phyloP scores from a whole-genome alignment of 352 stramenopile genomes.

The Phytophthora colocasiae region DNA sequence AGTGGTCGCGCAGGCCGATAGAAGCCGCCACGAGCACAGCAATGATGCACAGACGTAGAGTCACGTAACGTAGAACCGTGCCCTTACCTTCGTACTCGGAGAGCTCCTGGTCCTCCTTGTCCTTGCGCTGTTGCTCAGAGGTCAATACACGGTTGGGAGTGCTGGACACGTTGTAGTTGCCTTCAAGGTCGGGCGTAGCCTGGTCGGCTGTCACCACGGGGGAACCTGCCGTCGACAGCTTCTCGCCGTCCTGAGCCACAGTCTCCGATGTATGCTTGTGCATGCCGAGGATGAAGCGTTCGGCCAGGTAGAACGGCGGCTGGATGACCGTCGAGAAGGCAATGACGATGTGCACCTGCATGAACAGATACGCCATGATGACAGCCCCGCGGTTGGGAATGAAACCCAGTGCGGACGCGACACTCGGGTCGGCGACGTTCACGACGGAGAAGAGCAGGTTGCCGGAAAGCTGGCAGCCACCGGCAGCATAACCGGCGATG shows the following conservation, averaged over 20 bases:
- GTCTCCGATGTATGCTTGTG: slow-evolving; percentile 26
- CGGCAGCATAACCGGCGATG: slow-evolving; percentile 43
- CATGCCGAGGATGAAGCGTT: slow-evolving; percentile 53
- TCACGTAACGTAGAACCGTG: slow-evolving; percentile 34
- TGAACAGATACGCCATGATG: slow-evolving; percentile 47
- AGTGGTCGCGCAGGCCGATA: slow-evolving; percentile 36
- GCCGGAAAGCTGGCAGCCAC: slow-evolving; percentile 51
- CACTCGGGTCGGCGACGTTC: slow-evolving; percentile 33
- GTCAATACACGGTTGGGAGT: slow-evolving; percentile 7
- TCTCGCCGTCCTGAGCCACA: slow-evolving; percentile 18
- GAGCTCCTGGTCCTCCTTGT: slow-evolving; percentile 31
- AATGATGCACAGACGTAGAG: slow-evolving; percentile 38
- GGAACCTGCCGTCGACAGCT: slow-evolving; percentile 25
- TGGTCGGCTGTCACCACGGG: slow-evolving; percentile 6
- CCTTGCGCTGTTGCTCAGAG: slow-evolving; percentile 16
- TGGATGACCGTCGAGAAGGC: slow-evolving; percentile 52
- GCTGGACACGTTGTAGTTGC: slow-evolving; percentile 33
- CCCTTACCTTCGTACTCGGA: slow-evolving; percentile 24
- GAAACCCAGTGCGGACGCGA: slow-evolving; percentile 32
- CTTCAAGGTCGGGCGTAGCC: slow-evolving; percentile 29
- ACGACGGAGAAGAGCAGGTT: slow-evolving; percentile 47
- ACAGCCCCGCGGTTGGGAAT: slow-evolving; percentile 32
- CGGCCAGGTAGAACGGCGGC: slow-evolving; percentile 52
- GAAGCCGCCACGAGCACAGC: slow-evolving; percentile 27
- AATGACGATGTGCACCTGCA: slow-evolving; percentile 53